Evolutionary conservation across 2,329 filamentous ascomycete species (phyloP).

Genomic region (Aspergillus jensenii): DNA sequence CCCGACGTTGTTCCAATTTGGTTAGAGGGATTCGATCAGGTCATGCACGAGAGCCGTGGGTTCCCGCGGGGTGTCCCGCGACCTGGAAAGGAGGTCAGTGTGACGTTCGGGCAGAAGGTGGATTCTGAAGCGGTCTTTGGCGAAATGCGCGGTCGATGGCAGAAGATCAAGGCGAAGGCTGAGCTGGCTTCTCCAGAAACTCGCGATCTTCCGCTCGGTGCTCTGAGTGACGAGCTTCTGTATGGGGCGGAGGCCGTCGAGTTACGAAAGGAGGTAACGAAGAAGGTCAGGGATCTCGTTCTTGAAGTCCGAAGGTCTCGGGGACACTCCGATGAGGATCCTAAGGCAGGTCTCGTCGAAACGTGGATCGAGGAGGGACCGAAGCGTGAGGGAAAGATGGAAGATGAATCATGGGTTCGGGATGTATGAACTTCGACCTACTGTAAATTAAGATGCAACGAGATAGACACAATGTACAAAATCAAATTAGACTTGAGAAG

Average conservation of each 20-base stretch:
- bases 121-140: slow-evolving; percentile 75
- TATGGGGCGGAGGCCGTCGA: slow-evolving; percentile 72
- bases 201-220: slow-evolving; percentile 47
- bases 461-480: slow-evolving; percentile 9
- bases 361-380: slow-evolving; percentile 69
- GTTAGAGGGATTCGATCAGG: slow-evolving; percentile 81
- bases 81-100: slow-evolving; percentile 62
- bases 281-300: slow-evolving; percentile 74
- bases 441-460: slow-evolving; percentile 16
- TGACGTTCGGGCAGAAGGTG: slow-evolving; percentile 64
- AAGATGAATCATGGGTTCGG: slow-evolving; percentile 61
- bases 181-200: slow-evolving; percentile 46
- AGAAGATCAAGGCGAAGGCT: slow-evolving; percentile 58
- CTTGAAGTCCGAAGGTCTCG: slow-evolving; percentile 70
- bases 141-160: slow-evolving; percentile 73
- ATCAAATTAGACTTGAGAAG: neutral
- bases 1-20: slow-evolving; percentile 93
- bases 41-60: slow-evolving; percentile 81
- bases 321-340: slow-evolving; percentile 78
- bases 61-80: slow-evolving; percentile 83
- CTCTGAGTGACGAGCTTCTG: slow-evolving; percentile 65
- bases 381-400: slow-evolving; percentile 56
- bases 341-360: slow-evolving; percentile 72
- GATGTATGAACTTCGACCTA: slow-evolving; percentile 44
- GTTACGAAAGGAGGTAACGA: slow-evolving; percentile 76